phyloP scores from a whole-genome alignment of 2,329 filamentous ascomycete species.

The Alternaria brassicicola region DNA sequence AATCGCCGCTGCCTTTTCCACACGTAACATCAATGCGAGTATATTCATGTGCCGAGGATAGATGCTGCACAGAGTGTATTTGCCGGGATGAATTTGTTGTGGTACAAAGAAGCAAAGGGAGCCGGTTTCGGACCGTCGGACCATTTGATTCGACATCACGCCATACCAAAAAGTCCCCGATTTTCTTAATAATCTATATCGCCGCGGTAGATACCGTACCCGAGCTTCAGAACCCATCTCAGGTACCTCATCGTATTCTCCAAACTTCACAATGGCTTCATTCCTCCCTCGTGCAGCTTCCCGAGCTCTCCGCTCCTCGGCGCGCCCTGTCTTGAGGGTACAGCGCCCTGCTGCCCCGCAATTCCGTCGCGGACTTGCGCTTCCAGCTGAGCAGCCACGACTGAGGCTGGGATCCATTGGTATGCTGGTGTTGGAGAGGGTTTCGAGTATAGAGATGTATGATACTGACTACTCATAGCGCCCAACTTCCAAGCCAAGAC shows the following conservation, averaged over 20 bases:
- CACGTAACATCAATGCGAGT: background rate
- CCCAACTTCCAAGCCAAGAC: slow-evolving; percentile 86
- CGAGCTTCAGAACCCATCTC: slow-evolving; percentile 6
- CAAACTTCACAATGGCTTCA: slow-evolving; percentile 39
- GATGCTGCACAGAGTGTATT: background rate
- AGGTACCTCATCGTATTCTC: background rate
- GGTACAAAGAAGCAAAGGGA: background rate
- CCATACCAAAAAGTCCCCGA: slow-evolving; percentile 14
- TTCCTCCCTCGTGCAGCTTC: slow-evolving; percentile 45
- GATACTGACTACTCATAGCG: slow-evolving; percentile 54
- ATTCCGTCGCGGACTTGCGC: slow-evolving; percentile 48
- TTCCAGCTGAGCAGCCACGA: slow-evolving; percentile 49
- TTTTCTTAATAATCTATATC: slow-evolving; percentile 1
- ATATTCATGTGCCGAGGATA: background rate
- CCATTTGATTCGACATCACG: slow-evolving; percentile 16
- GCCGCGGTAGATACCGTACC: background rate
- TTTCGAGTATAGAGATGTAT: background rate
- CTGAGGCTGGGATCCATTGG: slow-evolving; percentile 53
- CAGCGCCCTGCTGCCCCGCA: slow-evolving; percentile 37
- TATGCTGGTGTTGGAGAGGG: slow-evolving; percentile 12
- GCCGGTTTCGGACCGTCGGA: slow-evolving; percentile 13
- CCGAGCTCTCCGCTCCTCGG: slow-evolving; percentile 37
- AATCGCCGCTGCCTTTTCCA: background rate
- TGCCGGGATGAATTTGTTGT: background rate
- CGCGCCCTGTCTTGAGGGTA: slow-evolving; percentile 32